phyloP scores from a whole-genome alignment of 768 basidiomycete species.

The Suillus cothurnatus region DNA sequence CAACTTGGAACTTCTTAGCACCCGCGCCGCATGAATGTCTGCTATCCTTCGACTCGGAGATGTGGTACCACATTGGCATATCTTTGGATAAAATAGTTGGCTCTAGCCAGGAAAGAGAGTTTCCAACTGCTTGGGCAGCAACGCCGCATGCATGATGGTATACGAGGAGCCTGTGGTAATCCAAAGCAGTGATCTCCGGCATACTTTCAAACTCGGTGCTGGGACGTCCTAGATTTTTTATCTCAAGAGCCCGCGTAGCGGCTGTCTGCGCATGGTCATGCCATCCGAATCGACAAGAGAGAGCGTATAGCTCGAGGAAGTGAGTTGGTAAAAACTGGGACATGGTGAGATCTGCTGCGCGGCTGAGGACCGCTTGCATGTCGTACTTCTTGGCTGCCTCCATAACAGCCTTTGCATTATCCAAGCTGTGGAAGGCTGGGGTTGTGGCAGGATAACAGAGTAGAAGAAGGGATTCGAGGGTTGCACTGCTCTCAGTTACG shows the following conservation, averaged over 20 bases:
- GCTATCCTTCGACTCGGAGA: too few relatives aligned
- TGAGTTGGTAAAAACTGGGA: conserved; percentile 14
- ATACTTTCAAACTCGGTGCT: conserved; percentile 37
- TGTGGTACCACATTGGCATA: too few relatives aligned
- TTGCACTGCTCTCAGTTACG: conserved; percentile 42
- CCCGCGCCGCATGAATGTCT: too few relatives aligned
- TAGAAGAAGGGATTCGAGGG: conserved; percentile 38
- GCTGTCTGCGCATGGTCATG: conserved; percentile 23
- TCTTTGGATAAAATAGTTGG: too few relatives aligned
- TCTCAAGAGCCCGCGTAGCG: conserved; percentile 23
- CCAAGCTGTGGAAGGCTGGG: conserved; percentile 9
- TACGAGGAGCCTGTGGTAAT: conserved; percentile 42
- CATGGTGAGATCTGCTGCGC: conserved; percentile 17
- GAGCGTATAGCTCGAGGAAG: conserved; percentile 31
- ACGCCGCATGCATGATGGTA: conserved; percentile 44
- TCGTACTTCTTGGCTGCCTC: conserved; percentile 25
- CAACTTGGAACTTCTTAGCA: background rate
- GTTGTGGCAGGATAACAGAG: conserved; percentile 39
- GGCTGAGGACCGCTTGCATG: conserved; percentile 24
- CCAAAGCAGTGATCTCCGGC: conserved; percentile 42
- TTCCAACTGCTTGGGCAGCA: conserved; percentile 2
- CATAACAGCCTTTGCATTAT: conserved; percentile 17
- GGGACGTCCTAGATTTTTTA: conserved; percentile 6
- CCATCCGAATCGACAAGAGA: conserved; percentile 26
- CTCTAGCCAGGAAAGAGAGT: background rate